Base-by-base conservation (phyloP, 352 stramenopile species). In the Pythium oligandrum region DNA sequence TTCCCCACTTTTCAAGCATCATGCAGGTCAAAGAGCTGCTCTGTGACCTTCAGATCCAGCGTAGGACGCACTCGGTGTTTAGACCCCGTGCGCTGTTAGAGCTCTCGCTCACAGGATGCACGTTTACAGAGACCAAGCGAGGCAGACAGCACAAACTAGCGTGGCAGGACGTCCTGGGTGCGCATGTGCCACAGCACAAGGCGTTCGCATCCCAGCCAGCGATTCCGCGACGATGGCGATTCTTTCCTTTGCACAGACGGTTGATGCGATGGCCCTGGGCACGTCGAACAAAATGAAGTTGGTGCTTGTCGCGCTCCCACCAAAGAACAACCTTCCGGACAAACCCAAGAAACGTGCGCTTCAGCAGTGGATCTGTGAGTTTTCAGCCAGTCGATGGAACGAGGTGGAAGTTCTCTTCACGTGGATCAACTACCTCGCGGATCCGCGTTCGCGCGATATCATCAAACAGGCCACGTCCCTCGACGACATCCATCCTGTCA, bases 111-210 rank as follows among this genome's bases (percentile, higher is more conserved):
- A 26, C 17, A 26, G 17, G 17, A 26, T 26, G 17, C 17, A 26
- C 17, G 17, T 26, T 26, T 26, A 26, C 17, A 26, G 17, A 26
- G 17, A 26, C 17, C 17, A 26, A 26, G 17, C 17, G 17, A 26
- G 17, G 17, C 17, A 26, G 17, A 26, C 17, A 26, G 17, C 17
- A 26, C 17, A 26, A 63, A 8, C 40, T 85, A 36, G 37, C 48
- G 35, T 88, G 77, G 77, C 48, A 48, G n/a, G 72, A 83, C 49
- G 64, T 88, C 8, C 59, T 88, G 17, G 77, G 77, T 38, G 70
- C 64, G 3, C 77, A 88, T 59, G 52, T 87, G 46, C 58, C 47
- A 80, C 73, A 4, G 51, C 57, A 4, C 61, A 71, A 17, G 73
- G 73, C 10, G 67, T 73, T 33, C 71, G 70, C 17, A 26, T 26